These are phyloP conservation scores for Bryoglossum gracile DNA, from an alignment of 495 filamentous ascomycete species.

Conservation along the genomic window DNA sequence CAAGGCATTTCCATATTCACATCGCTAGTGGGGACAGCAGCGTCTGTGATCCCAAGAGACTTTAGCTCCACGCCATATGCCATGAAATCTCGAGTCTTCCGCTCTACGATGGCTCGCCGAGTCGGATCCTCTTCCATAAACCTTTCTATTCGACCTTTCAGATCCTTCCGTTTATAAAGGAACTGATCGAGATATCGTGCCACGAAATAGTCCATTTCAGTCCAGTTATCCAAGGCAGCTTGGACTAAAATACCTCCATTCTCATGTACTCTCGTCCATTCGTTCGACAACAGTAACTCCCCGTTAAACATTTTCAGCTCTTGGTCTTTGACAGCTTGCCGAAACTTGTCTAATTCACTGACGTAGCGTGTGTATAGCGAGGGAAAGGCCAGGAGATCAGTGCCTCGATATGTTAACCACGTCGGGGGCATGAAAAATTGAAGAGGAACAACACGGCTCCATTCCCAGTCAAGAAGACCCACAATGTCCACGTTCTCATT, in stretches of 20 bases:
- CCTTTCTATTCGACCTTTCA: not conserved
- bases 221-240: not conserved
- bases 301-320: not conserved
- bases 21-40: too few species aligned
- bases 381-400: not conserved
- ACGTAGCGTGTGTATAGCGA: not conserved
- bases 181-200: not conserved
- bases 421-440: constrained; percentile 18
- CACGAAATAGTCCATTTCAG: not conserved
- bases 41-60: too few species aligned
- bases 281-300: not conserved
- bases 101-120: not conserved
- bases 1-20: too few species aligned
- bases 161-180: not conserved
- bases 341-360: not conserved
- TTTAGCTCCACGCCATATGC: constrained; percentile 30
- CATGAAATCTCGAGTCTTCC: not conserved
- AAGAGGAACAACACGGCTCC: constrained; percentile 11
- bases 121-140: not conserved
- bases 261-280: not conserved
- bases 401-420: constrained; percentile 5
- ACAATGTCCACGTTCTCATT: constrained; percentile 14
- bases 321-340: not conserved
- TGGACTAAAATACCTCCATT: not conserved
- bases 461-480: too few species aligned